Conservation (phyloP, 2,329 filamentous ascomycete species). For the Waltergamsia citrina region DNA sequence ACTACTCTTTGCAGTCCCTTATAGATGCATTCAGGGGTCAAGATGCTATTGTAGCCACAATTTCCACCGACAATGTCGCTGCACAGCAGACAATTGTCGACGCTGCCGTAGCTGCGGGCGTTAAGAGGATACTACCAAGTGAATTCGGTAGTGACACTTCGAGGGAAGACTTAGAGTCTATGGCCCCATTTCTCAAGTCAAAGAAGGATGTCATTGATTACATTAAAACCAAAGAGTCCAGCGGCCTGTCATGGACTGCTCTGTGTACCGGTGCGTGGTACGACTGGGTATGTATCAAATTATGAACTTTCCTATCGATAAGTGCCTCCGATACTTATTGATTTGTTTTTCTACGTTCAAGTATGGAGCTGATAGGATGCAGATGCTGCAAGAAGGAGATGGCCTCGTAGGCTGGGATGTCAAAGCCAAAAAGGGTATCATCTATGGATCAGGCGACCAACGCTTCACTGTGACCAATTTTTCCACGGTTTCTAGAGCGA, state of each 20-base stretch:
- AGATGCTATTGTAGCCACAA: constrained; percentile 40
- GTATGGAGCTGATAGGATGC: too few species aligned
- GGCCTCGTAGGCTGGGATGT: constrained; percentile 50
- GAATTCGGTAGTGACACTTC: constrained; percentile 37
- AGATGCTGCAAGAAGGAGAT: too few species aligned
- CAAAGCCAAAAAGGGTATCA: constrained; percentile 21
- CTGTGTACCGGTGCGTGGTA: constrained; percentile 33
- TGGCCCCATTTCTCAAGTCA: constrained; percentile 32
- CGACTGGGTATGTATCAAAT: not conserved
- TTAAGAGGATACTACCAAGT: constrained; percentile 51
- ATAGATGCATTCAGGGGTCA: constrained; percentile 40
- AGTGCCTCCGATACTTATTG: too few species aligned
- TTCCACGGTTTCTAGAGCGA: constrained; percentile 17
- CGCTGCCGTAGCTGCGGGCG: constrained; percentile 47
- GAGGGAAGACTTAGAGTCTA: constrained; percentile 25
- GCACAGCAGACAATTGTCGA: constrained; percentile 36
- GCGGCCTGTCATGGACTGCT: constrained; percentile 43
- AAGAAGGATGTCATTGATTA: constrained; percentile 35
- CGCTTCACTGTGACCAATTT: constrained; percentile 21
- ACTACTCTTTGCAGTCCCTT: too few species aligned
- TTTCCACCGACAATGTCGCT: constrained; percentile 27
- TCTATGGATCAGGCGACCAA: constrained; percentile 41
- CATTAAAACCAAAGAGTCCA: constrained; percentile 24
- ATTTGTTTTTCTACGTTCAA: too few species aligned
- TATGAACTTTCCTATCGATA: too few species aligned